These are phyloP conservation scores for Byssochlamys sp. DNA, from an alignment of 2,329 filamentous ascomycete species.

Conservation along the genomic window DNA sequence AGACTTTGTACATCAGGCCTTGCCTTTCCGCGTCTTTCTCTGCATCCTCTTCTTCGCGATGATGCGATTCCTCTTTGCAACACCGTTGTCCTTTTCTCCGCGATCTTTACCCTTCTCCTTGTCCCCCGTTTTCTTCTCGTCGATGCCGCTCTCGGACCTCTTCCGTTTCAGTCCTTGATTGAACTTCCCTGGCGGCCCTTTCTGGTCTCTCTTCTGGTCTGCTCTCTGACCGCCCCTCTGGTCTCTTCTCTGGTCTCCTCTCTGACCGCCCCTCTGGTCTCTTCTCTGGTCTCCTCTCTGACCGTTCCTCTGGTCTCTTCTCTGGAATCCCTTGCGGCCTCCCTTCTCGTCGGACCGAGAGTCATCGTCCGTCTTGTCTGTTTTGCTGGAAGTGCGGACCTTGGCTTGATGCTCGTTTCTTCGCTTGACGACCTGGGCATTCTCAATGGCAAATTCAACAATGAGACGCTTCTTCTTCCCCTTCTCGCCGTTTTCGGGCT, in stretches of 20 bases:
- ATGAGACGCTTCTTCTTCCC: slow-evolving; percentile 84
- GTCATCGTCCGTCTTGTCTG: slow-evolving; percentile 9
- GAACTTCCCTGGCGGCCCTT: too few relatives aligned
- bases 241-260: too few relatives aligned
- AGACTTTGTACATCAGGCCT: slow-evolving; percentile 10
- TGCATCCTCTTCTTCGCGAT: slow-evolving; percentile 76
- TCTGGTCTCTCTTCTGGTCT: too few relatives aligned
- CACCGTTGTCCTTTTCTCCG: slow-evolving; percentile 41
- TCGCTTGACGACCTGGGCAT: slow-evolving; percentile 84
- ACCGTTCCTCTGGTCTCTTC: neutral
- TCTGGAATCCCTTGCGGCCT: neutral
- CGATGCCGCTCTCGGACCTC: slow-evolving; percentile 16
- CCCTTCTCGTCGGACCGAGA: slow-evolving; percentile 3
- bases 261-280: too few relatives aligned
- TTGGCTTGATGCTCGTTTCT: slow-evolving; percentile 38
- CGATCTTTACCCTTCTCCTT: slow-evolving; percentile 13
- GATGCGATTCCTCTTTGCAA: slow-evolving; percentile 61
- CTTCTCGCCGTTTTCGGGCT: slow-evolving; percentile 27
- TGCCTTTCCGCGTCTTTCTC: slow-evolving; percentile 52
- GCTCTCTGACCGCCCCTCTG: too few relatives aligned
- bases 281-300: too few relatives aligned
- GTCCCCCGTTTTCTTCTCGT: slow-evolving; percentile 8
- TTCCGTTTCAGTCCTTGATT: slow-evolving; percentile 22
- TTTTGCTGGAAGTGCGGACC: slow-evolving; percentile 13
- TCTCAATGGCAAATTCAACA: slow-evolving; percentile 96